Evolutionary conservation across 2,329 filamentous ascomycete genomes (phyloP).

Genomic region (Fusarium multiceps): DNA sequence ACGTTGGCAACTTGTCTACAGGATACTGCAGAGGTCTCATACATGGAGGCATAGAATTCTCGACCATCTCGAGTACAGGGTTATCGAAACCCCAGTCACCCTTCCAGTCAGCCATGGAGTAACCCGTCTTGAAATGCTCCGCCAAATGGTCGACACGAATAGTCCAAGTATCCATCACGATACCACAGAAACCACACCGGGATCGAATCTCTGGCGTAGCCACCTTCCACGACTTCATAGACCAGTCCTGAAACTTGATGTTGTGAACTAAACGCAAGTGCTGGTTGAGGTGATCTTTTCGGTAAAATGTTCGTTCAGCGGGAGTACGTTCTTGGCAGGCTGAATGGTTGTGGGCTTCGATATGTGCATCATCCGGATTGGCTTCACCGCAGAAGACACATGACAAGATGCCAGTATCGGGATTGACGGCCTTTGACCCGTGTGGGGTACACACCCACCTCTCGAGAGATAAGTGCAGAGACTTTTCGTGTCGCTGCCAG

Average conservation of each 20-base stretch:
- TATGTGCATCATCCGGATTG: constrained; percentile 66
- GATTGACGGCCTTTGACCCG: constrained; percentile 65
- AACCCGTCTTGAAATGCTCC: constrained; percentile 75
- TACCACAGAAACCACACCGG: constrained; percentile 73
- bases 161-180: constrained; percentile 71
- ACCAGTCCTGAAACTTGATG: constrained; percentile 70
- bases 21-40: constrained; percentile 56
- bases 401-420: constrained; percentile 66
- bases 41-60: constrained; percentile 75
- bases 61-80: constrained; percentile 70
- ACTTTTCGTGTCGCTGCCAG: constrained; percentile 78
- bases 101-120: constrained; percentile 76
- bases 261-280: constrained; percentile 72
- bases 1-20: constrained; percentile 52
- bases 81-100: constrained; percentile 76
- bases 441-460: constrained; percentile 73
- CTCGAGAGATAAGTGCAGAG: constrained; percentile 72
- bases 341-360: constrained; percentile 69
- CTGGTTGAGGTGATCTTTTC: constrained; percentile 75
- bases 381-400: constrained; percentile 71
- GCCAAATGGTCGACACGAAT: constrained; percentile 71
- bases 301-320: constrained; percentile 72
- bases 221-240: constrained; percentile 73
- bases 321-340: constrained; percentile 73
- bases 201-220: constrained; percentile 70